Evolutionary conservation across 2,329 filamentous ascomycete species (phyloP).

Genomic region (Calonectria naviculata): DNA sequence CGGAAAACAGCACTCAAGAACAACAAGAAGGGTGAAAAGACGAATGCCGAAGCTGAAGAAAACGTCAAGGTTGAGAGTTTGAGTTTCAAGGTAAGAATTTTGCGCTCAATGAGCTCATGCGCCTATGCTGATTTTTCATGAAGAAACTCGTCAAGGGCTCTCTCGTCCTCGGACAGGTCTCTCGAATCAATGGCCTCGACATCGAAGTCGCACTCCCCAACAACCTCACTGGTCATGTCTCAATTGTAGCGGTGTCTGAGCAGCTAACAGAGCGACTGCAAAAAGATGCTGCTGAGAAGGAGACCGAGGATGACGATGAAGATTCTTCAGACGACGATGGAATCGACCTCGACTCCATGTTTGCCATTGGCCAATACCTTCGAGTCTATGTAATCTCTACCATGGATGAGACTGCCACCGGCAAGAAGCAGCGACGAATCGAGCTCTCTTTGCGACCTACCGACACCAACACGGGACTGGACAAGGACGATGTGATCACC

Average conservation of each 20-base stretch:
- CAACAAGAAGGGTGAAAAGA: conserved; percentile 63
- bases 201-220: conserved; percentile 89
- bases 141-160: conserved; percentile 88
- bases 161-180: conserved; percentile 87
- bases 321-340: conserved; percentile 62
- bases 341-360: conserved; percentile 80
- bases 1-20: conserved; percentile 65
- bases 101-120: neutral
- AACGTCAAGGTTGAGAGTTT: conserved; percentile 84
- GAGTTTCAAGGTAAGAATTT: conserved; percentile 79
- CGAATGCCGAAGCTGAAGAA: conserved; percentile 55
- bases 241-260: conserved; percentile 91
- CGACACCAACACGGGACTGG: conserved; percentile 81
- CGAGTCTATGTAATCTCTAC: conserved; percentile 86
- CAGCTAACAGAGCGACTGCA: conserved; percentile 82
- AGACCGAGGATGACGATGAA: conserved; percentile 66
- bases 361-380: conserved; percentile 87
- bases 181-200: conserved; percentile 82
- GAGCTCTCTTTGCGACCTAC: conserved; percentile 87
- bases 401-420: conserved; percentile 68
- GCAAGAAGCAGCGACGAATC: conserved; percentile 82
- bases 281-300: conserved; percentile 65
- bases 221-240: conserved; percentile 89
- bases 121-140: conserved; percentile 36
- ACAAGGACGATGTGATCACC: conserved; percentile 76